Evolutionary conservation across 345 rosid genomes (phyloP).

Genomic region (Linum trigynum): DNA sequence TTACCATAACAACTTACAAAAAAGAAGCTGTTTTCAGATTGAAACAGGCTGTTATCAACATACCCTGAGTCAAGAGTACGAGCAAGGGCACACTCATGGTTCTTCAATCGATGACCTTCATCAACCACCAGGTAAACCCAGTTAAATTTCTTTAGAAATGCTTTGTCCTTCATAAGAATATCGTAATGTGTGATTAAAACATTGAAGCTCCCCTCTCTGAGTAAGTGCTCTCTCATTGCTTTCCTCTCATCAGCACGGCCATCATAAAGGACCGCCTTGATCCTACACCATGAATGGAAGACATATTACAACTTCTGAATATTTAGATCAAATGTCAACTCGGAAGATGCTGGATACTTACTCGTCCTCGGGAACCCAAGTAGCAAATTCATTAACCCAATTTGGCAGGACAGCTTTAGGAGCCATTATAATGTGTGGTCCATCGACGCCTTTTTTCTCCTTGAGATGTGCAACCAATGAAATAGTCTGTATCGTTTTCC

Average conservation of each 20-base stretch:
- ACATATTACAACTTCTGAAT: conserved; percentile 4
- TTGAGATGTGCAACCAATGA: conserved; percentile 81
- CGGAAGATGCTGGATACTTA: conserved; percentile 5
- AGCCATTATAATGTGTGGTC: conserved; percentile 98
- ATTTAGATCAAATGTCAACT: neutral
- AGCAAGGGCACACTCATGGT: conserved; percentile 88
- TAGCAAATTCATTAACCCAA: conserved; percentile 87
- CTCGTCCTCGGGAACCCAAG: conserved; percentile 84
- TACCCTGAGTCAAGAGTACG: conserved; percentile 83
- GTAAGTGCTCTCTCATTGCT: conserved; percentile 63
- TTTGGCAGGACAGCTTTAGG: conserved; percentile 99
- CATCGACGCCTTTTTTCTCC: conserved; percentile 73
- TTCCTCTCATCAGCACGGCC: conserved; percentile 97
- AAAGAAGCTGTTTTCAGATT: neutral
- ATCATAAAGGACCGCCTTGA: conserved; percentile 84
- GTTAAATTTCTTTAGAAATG: conserved; percentile 80
- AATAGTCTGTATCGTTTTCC: conserved; percentile 96
- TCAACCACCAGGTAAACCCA: conserved; percentile 96
- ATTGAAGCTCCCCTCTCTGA: conserved; percentile 55
- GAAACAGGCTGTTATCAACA: conserved; percentile 11
- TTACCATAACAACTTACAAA: neutral
- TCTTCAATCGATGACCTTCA: conserved; percentile 98
- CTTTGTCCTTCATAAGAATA: conserved; percentile 95
- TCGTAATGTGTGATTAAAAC: conserved; percentile 95
- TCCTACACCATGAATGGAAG: conserved; percentile 39